Base-by-base conservation (phyloP, 2,329 filamentous ascomycete genomes). In the Byssothecium circinans region DNA sequence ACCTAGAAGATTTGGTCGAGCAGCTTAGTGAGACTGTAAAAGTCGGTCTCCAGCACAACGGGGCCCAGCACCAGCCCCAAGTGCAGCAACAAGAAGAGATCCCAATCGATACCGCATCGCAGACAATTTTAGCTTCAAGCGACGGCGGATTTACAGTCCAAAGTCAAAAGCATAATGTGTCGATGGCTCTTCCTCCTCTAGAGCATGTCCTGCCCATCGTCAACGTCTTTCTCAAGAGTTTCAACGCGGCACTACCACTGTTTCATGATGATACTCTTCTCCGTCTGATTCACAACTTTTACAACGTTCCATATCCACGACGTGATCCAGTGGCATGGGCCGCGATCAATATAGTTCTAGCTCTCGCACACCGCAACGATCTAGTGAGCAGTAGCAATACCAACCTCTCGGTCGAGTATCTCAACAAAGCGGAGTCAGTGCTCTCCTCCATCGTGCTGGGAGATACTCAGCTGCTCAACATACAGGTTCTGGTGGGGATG, bases 401-500 rank as follows among this genome's bases (percentile, higher is more conserved):
- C 22, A 35, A 39, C 17, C 23, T 35, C 38, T 49, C 59, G 25
- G 49, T 47, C 17, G 42, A 47, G 38, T 65, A 54, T 58, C 57
- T 67, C 19, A 55, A 47, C 43, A 63, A 45, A 47, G 63, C 58
- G 38, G 49, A 67, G 45, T 61, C 64, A 33, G 63, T 66, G 32
- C 50, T 67, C 25, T 56, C 60, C 7, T 47, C 41, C n/a, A 46
- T 67, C 15, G 46, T 61, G 20, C 43, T 65, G 33, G 50, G 58
- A 38, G 56, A 62, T 41, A 50, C 40, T 35, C 40, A 60, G 32
- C 56, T 67, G 10, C 55, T 66, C 50, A 67, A 63, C 47, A 50
- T 67, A 42, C 64, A 68, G 51, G 58, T 67, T 42, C 39, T 68
- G 23, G 47, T 65, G 35, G 63, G 62, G 15, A 62, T 67, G 52